Evolutionary conservation across 1,284 basidiomycete genomes (phyloP), one percentile per base, ranked within the genome.

Genomic region (Sanghuangporus sanghuang): DNA sequence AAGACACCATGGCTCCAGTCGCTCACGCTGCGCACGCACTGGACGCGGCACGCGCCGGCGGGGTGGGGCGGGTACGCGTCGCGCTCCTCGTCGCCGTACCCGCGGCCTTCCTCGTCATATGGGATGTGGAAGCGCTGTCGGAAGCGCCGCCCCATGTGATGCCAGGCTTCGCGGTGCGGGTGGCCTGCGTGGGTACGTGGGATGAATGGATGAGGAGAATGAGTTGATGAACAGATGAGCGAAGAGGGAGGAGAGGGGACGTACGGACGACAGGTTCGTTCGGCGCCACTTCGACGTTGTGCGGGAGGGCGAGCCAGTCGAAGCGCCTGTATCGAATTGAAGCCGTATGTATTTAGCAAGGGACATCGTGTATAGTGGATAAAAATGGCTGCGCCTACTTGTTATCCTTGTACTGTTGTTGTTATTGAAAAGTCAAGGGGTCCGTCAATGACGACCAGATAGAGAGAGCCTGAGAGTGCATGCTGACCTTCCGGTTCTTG

Each of bases 1-100:
- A 95, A 78, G 23, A 94, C 90, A 18, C 95, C 95, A 71, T 95
- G 92, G 71, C 89, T 92, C 94, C 94, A 97, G 75, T 97, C 95
- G 2, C 82, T 86, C 16, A 94, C 89, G 66, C 91, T 93, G 59
- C 94, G 83, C 38, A 93, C 79, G 18, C 84, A 91, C 75, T 95
- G 93, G 16, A 94, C 88, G 32, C 78, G 78, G 69, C 87, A 88
- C 8, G 77, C 79, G 1, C 81, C 80, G 16, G 81, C 76, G 9
- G 77, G 76, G 0, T 79, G 74, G 5, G 72, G 73, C 2, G 73
- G 68, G 65, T 84, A 83, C 38, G 64, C 40, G 18, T 68, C 61
- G 23, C 70, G 67, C 52, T 76, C 77, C 27, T 77, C 77, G 14
- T 70, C 3, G 27, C 27, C 27, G 27, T 32, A 32, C 27, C 27